Conservation (phyloP, 768 basidiomycete genomes). For the Russula foetens region DNA sequence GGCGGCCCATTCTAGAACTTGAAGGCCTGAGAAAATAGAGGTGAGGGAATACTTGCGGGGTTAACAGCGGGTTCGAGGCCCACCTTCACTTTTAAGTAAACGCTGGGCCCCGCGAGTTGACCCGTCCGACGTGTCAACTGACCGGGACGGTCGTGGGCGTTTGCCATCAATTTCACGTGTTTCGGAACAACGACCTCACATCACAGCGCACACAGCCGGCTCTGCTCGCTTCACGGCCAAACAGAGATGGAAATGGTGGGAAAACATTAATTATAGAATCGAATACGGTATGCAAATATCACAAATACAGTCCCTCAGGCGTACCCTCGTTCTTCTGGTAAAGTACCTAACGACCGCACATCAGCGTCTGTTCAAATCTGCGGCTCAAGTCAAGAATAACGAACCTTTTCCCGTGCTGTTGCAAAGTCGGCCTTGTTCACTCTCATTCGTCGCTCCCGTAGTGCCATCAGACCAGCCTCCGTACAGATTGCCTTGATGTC, state of each 20-base stretch:
- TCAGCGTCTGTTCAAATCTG: constrained; percentile 14
- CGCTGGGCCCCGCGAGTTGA: background rate
- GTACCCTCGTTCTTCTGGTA: constrained; percentile 98
- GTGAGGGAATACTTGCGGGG: background rate
- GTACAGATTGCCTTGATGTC: constrained; percentile 99
- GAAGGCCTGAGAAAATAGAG: background rate
- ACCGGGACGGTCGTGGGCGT: background rate
- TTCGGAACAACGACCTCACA: background rate
- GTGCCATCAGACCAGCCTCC: constrained; percentile 92
- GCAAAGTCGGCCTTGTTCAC: constrained; percentile 90
- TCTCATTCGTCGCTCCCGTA: constrained; percentile 91
- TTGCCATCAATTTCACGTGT: constrained; percentile 5
- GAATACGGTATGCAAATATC: constrained; percentile 23
- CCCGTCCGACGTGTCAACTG: background rate
- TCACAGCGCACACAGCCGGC: background rate
- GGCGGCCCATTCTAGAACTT: constrained; percentile 11
- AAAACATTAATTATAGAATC: constrained; percentile 6
- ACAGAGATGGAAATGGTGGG: no score
- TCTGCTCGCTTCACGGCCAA: background rate
- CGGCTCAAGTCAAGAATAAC: constrained; percentile 14
- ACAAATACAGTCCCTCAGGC: constrained; percentile 82
- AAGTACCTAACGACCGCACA: constrained; percentile 44
- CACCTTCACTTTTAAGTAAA: background rate
- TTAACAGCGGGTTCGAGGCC: background rate
- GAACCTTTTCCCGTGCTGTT: constrained; percentile 86